A percentile compares a stretch with the other conserved stretches of the same genome.
These are phyloP conservation scores for Backusella westeae DNA, from an alignment of 192 early-diverging fungal species.

Conservation along the genomic window DNA sequence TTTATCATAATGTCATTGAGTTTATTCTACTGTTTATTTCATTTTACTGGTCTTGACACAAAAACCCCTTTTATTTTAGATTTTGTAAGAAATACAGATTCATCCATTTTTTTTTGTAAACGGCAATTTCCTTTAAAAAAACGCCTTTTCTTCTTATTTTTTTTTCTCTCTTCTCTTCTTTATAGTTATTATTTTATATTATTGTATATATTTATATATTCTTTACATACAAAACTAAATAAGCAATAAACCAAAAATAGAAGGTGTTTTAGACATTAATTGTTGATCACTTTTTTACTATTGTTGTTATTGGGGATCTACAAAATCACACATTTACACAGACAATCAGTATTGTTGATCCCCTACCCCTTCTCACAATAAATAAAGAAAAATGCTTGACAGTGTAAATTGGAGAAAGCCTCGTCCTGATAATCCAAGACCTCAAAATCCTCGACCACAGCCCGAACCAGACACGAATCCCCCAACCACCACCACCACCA, in stretches of 20 bases:
- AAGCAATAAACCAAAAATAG: neutral
- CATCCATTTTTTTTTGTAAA: neutral
- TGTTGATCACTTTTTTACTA: neutral
- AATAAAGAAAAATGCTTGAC: neutral
- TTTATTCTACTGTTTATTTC: neutral
- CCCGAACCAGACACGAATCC: neutral
- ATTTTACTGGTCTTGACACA: conserved; percentile 3
- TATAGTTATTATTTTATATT: neutral
- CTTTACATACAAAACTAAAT: neutral
- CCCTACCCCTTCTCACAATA: neutral
- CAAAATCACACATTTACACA: neutral
- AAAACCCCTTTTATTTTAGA: neutral
- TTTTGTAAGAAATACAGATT: neutral
- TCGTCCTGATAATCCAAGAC: neutral
- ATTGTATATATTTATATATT: neutral
- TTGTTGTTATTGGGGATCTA: conserved; percentile 1
- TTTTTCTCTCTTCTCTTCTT: neutral
- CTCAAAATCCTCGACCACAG: neutral
- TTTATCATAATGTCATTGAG: neutral
- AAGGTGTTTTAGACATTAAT: neutral
- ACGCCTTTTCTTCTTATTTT: neutral
- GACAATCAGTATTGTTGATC: neutral
- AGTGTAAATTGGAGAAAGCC: conserved; percentile 7
- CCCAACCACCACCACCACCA: neutral
- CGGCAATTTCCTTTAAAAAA: neutral